Conservation (phyloP, 176 grass and related monocot species). For the Oryza longistaminata region DNA sequence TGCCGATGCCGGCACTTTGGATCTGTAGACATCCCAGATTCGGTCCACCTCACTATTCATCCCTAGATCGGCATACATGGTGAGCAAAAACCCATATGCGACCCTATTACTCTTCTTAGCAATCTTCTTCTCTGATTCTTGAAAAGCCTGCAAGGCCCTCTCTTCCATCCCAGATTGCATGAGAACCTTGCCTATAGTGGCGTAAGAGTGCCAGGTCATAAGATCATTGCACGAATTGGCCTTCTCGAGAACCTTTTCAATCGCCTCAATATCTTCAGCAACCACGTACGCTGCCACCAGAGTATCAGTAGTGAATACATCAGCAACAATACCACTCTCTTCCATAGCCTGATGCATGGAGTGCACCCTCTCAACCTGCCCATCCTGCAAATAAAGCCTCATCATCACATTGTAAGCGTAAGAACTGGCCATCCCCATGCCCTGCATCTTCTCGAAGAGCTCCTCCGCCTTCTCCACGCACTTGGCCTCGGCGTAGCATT, state of each 20-base stretch:
- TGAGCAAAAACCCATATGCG: constrained; percentile 50
- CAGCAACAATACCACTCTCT: constrained; percentile 32
- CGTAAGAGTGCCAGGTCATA: constrained; percentile 42
- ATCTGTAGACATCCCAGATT: constrained; percentile 48
- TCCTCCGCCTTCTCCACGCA: constrained; percentile 48
- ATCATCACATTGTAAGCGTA: constrained; percentile 53
- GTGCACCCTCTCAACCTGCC: constrained; percentile 44
- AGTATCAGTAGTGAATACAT: constrained; percentile 36
- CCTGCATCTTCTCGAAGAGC: constrained; percentile 47
- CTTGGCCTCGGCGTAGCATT: constrained; percentile 54
- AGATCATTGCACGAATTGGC: not conserved
- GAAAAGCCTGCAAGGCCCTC: constrained; percentile 34
- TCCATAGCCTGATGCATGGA: constrained; percentile 44
- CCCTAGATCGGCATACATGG: constrained; percentile 40
- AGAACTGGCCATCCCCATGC: constrained; percentile 15
- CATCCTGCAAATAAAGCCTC: constrained; percentile 39
- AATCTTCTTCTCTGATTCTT: constrained; percentile 46
- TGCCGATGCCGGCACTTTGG: constrained; percentile 8
- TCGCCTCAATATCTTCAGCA: constrained; percentile 36
- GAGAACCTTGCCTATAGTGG: constrained; percentile 29
- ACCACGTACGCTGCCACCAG: constrained; percentile 29
- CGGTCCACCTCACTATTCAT: constrained; percentile 38
- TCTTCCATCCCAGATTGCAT: constrained; percentile 38
- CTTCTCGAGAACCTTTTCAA: constrained; percentile 36
- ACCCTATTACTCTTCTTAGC: constrained; percentile 16